Conservation (phyloP, 306 rosid species). For the Calophaca sinica region DNA sequence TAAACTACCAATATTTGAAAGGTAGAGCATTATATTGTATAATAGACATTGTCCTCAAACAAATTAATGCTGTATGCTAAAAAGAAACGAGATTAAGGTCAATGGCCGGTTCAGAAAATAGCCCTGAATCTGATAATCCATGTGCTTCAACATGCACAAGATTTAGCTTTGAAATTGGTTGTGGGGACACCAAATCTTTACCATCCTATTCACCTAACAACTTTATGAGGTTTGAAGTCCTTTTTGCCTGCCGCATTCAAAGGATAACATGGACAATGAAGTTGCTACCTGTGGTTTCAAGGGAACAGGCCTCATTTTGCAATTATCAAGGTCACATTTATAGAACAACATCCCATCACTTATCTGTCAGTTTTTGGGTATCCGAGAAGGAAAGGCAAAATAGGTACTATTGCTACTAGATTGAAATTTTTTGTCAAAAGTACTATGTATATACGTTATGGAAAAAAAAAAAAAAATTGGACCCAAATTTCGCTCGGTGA, state of each 20-base stretch:
- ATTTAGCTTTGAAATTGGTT: constrained; percentile 34
- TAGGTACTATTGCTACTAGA: constrained; percentile 8
- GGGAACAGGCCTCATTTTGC: constrained; percentile 36
- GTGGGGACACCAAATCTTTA: constrained; percentile 57
- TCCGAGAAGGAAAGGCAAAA: constrained; percentile 25
- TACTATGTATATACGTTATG: not conserved
- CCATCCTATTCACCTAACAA: constrained; percentile 40
- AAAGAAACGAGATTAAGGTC: not conserved
- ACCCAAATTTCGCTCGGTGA: too few relatives aligned
- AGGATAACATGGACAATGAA: constrained; percentile 22
- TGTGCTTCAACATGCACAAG: constrained; percentile 47
- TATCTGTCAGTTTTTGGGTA: constrained; percentile 43
- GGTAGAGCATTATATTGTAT: too few relatives aligned
- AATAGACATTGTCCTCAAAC: too few relatives aligned
- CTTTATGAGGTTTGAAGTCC: constrained; percentile 15
- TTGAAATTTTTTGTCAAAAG: not conserved
- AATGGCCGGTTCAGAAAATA: too few relatives aligned
- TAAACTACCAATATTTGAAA: too few relatives aligned
- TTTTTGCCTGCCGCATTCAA: constrained; percentile 43
- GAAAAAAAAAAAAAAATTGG: not conserved
- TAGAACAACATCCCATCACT: constrained; percentile 46
- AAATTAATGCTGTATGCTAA: not conserved
- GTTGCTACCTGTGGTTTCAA: constrained; percentile 5
- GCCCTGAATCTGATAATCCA: not conserved
- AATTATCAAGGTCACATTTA: constrained; percentile 42